Conservation (phyloP, 73 alveolate genomes). For the Stentor coeruleus region DNA sequence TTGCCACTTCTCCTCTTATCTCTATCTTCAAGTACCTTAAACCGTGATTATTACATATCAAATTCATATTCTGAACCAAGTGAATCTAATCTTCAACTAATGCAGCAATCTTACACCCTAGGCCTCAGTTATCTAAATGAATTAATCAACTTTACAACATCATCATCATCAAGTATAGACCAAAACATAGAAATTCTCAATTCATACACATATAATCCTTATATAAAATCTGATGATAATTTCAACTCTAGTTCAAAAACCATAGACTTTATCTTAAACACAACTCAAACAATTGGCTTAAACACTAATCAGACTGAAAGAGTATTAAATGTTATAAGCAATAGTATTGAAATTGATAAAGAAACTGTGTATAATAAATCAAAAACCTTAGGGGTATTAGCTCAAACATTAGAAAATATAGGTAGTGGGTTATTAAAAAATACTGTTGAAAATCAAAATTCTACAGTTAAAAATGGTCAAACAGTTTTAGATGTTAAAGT, state of each 20-base stretch:
- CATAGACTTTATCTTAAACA: no score
- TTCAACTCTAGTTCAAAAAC: background rate
- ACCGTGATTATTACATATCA: background rate
- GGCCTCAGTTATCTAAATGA: no score
- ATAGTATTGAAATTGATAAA: background rate
- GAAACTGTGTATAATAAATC: background rate
- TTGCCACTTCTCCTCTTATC: background rate
- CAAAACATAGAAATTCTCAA: background rate
- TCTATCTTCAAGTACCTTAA: background rate
- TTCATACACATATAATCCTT: background rate
- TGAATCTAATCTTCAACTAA: no score
- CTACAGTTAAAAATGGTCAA: background rate
- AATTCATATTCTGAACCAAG: background rate
- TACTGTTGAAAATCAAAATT: background rate
- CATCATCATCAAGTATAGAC: background rate
- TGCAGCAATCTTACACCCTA: no score
- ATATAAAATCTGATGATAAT: background rate
- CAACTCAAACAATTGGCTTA: background rate
- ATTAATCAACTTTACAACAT: no score
- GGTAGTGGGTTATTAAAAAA: background rate
- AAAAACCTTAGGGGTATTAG: no score
- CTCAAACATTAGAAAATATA: no score
- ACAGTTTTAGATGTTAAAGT: background rate
- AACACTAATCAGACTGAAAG: background rate
- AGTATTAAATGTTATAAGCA: no score